Base-by-base conservation (phyloP, 176 grass and related monocot genomes). In the Neostapfia colusana region DNA sequence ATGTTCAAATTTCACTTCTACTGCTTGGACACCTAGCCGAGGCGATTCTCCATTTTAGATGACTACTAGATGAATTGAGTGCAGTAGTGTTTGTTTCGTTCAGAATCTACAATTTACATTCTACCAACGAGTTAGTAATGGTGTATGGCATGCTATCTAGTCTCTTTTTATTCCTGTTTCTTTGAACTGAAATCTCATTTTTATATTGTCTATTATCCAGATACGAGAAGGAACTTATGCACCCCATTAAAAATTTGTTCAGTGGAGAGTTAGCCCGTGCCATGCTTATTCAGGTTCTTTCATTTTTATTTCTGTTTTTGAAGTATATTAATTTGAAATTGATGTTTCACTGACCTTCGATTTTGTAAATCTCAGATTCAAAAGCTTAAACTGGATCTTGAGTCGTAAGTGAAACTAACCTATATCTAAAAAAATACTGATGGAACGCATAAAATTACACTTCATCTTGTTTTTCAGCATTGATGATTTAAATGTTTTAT, bases 261-360 rank as follows among this genome's bases (percentile, higher is more conserved):
- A 80, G 80, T 63, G 95, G 95, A 86, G 89, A 94, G 89, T 58
- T 98, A 86, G 95, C 82, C 85, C 80, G 85, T 82, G 89, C 87
- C 15, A 94, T 98, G 85, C 95, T 98, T 94, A 98, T 98, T 82
- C 89, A 98, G 95, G 95, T 98, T 81, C 14, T 60, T 75, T 89
- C 78, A 35, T 34, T 79, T 42, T 79, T 63, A 26, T 58, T 37
- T 6, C 67, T 74, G 1, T 31, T 35, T 76, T 70, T 41, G 24
- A 0, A 15, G 58, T 74, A 23, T 38, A 71, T 63, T 78, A 13
- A 54, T n/a, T 57, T 77, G 26, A 78, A 53, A n/a, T 72, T 27
- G 18, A 80, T 18, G 39, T 86, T 59, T 85, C 40, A 81, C 85
- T 76, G 44, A 82, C 46, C 41, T 74, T 57, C 25, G 42, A 18